Evolutionary conservation across 768 basidiomycete species (phyloP).

Genomic region (Termitomyces sp.): DNA sequence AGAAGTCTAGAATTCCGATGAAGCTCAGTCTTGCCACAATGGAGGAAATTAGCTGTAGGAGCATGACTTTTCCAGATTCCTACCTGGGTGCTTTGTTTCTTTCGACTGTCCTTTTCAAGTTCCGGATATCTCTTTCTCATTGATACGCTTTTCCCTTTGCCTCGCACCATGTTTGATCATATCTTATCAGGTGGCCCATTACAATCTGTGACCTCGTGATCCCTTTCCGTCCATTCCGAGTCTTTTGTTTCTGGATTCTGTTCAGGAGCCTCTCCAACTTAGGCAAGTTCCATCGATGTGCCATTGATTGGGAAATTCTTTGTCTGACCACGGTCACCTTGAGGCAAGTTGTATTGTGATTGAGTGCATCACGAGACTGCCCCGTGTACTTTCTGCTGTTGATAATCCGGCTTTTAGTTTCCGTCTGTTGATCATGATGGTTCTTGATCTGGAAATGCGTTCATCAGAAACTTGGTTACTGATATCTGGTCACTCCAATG

Average conservation of each 20-base stretch:
- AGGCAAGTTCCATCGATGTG: constrained; percentile 1
- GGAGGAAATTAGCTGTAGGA: neutral
- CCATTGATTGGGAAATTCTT: neutral
- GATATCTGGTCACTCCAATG: neutral
- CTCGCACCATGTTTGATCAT: neutral
- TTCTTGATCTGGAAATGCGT: neutral
- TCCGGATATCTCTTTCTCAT: neutral
- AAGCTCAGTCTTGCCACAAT: neutral
- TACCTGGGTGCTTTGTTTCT: neutral
- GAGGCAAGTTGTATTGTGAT: neutral
- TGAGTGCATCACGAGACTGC: neutral
- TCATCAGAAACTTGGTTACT: neutral
- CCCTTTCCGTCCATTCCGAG: neutral
- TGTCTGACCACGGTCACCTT: neutral
- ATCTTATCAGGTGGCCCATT: neutral
- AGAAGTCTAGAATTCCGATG: constrained; percentile 4
- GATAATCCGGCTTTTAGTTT: neutral
- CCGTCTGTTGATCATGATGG: neutral
- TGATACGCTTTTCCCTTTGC: neutral
- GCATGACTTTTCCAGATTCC: neutral
- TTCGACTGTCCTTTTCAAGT: neutral
- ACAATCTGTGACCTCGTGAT: neutral
- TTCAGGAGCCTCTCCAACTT: neutral
- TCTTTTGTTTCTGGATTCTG: neutral
- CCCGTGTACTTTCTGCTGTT: neutral